Base-by-base conservation (phyloP, 768 basidiomycete species). In the Xerocomellus dryophilus region DNA sequence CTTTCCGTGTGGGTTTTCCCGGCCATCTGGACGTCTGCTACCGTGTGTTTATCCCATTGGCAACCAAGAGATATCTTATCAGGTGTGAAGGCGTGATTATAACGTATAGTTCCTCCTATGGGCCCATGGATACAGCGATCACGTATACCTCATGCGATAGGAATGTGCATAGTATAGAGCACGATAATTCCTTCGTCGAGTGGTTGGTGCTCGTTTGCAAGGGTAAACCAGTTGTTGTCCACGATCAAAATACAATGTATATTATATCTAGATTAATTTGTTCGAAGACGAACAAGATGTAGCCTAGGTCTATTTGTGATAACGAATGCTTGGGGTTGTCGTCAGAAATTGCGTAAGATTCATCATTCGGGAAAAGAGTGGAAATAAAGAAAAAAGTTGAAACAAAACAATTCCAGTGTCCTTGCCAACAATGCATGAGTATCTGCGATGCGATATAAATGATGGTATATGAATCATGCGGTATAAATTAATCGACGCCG, bases 341-440 rank as follows among this genome's bases (percentile, higher is more conserved):
- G 23, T 54, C 17, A 36, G 32, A 41, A 14, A 17, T 5, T 11
- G 11, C 35, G 27, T 61, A 29, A 29, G 43, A 52, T 41, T 31
- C 47, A 17, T 31, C 47, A 17, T 46, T 40, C 38, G n/a, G 20
- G 32, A 4, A 25, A 25, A 10, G n/a, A 14, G n/a, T 47, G 36
- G n/a, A 23, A 48, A 7, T 10, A 29, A 10, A 29, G 2, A 14
- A 7, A 29, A 29, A 10, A 29, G 2, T 25, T 25, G 23, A 35
- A 54, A 32, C 7, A 35, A 25, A 10, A 44, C 43, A 31, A 36
- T 11, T 53, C 31, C 40, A 52, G 35, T 47, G 58, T 55, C 61
- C 53, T 45, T 53, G 45, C 32, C 43, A 47, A 51, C 36, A 9
- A 46, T 47, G 38, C 23, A 50, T 12, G 27, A 44, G 27, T 43